These are phyloP conservation scores for Rhodotorula sp. DNA, from an alignment of 1,284 basidiomycete genomes.

Conservation along the genomic window DNA sequence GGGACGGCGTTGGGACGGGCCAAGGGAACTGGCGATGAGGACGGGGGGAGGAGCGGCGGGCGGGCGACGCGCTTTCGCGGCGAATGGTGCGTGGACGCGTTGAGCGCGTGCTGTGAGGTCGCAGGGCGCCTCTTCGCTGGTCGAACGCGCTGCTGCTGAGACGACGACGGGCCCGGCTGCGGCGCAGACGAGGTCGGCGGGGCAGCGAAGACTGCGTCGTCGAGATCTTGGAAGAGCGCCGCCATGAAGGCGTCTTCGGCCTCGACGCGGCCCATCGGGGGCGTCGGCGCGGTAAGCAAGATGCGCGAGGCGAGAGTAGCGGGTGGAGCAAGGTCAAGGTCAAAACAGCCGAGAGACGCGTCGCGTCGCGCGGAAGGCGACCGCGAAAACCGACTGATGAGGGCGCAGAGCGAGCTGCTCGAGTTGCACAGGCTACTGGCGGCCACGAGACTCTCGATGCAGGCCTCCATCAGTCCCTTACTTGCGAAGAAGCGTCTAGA, in stretches of 20 bases:
- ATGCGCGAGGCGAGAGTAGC: background rate
- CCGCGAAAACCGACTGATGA: background rate
- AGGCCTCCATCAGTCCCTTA: no score
- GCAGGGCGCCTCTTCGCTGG: background rate
- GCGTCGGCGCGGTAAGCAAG: background rate
- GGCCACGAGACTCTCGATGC: no score
- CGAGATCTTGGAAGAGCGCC: conserved; percentile 56
- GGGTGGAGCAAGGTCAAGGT: background rate
- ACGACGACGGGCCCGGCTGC: no score
- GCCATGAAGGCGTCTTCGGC: conserved; percentile 59
- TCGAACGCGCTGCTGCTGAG: conserved; percentile 41
- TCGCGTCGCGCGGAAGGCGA: background rate
- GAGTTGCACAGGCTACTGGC: no score
- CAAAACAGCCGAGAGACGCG: background rate
- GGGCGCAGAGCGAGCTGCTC: no score
- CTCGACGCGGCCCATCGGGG: conserved; percentile 4
- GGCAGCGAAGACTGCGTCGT: conserved; percentile 35
- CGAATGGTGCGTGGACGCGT: no score
- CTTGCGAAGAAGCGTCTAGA: no score
- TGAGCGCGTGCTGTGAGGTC: no score
- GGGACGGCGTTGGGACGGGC: no score
- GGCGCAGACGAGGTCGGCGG: background rate
- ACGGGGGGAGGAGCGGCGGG: no score
- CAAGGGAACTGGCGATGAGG: no score
- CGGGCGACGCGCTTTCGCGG: no score